These are phyloP conservation scores for Solanum bukasovii DNA, from an alignment of 257 asterid genomes.

Conservation along the genomic window DNA sequence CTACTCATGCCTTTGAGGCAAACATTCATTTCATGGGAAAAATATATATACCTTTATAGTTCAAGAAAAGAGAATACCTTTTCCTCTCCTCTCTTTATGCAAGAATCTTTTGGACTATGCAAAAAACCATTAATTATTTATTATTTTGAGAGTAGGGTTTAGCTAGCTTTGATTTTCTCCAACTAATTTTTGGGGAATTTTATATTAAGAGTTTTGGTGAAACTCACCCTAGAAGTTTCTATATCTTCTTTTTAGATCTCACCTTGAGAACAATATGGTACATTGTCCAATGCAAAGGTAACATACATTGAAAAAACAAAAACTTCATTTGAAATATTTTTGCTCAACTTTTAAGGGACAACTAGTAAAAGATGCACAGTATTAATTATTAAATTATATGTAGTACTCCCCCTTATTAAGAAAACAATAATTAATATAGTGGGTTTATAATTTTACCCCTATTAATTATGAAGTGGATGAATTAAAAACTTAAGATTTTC, in stretches of 20 bases:
- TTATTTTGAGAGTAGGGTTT: conserved; percentile 12
- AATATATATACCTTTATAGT: neutral
- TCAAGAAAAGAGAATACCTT: neutral
- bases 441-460: too few species aligned
- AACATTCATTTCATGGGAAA: conserved; percentile 13
- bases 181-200: neutral
- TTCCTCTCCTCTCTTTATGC: conserved; percentile 2
- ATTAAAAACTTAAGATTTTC: too few species aligned
- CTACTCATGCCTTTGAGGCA: neutral
- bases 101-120: conserved; percentile 26
- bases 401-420: too few species aligned
- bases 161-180: neutral
- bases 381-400: neutral
- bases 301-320: conserved; percentile 19
- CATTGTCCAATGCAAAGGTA: conserved; percentile 22
- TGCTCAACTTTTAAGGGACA: conserved; percentile 9
- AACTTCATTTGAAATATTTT: neutral
- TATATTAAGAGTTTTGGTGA: conserved; percentile 7
- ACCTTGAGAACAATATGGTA: conserved; percentile 37
- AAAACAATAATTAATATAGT: too few species aligned
- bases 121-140: neutral
- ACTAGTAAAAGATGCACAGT: conserved; percentile 4
- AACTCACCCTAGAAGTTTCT: conserved; percentile 44
- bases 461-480: too few species aligned
- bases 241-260: conserved; percentile 24